These are phyloP conservation scores for Ceratocystis alfenasii DNA, from an alignment of 2,329 filamentous ascomycete species.

Conservation along the genomic window DNA sequence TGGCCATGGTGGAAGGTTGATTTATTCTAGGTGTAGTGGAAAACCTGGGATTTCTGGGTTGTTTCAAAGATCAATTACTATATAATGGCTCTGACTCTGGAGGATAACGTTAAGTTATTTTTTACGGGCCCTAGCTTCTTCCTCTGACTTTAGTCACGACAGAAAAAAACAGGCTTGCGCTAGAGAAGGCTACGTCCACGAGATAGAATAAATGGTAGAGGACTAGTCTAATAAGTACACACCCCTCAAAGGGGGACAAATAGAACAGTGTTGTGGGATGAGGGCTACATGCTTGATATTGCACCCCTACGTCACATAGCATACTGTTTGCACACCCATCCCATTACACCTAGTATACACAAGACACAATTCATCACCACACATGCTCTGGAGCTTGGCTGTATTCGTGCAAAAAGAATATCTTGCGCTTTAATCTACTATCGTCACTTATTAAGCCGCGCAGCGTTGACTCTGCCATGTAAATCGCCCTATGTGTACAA, in stretches of 20 bases:
- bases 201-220: neutral
- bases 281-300: neutral
- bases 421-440: neutral
- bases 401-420: neutral
- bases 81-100: neutral
- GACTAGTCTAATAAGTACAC: constrained; percentile 2
- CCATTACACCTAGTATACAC: neutral
- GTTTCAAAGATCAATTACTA: neutral
- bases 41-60: neutral
- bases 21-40: neutral
- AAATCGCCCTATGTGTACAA: neutral
- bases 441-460: neutral
- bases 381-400: neutral
- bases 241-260: neutral
- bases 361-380: neutral
- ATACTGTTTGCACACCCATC: neutral
- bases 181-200: neutral
- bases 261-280: neutral
- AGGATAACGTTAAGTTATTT: neutral
- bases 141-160: neutral
- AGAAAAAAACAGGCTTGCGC: neutral
- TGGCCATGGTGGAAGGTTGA: constrained; percentile 6
- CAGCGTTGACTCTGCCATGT: neutral
- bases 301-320: neutral
- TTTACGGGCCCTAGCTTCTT: constrained; percentile 15